Percentiles rank a stretch among this genome's conserved stretches.
These are phyloP conservation scores for Aplosporella prunicola DNA, from an alignment of 2,329 filamentous ascomycete species.

Conservation along the genomic window DNA sequence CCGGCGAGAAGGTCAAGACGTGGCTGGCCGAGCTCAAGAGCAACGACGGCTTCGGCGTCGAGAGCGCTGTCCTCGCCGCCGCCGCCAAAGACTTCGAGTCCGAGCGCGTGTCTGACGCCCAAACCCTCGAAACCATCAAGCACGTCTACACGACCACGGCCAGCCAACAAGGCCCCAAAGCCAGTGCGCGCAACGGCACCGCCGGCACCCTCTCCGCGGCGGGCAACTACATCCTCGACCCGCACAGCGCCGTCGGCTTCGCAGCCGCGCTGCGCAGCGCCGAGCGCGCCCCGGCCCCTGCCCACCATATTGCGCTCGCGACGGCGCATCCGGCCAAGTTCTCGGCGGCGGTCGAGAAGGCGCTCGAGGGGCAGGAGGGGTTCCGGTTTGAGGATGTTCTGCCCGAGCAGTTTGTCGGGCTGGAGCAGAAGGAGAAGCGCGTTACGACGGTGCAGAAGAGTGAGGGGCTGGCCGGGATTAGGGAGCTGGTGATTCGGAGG, in stretches of 20 bases:
- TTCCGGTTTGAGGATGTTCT: slow-evolving; percentile 74
- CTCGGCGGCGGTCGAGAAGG: slow-evolving; percentile 69
- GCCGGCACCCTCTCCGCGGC: slow-evolving; percentile 27
- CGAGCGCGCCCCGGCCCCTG: slow-evolving; percentile 38
- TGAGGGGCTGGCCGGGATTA: slow-evolving; percentile 61
- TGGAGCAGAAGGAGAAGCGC: slow-evolving; percentile 66
- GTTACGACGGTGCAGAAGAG: slow-evolving; percentile 57
- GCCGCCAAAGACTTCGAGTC: slow-evolving; percentile 72
- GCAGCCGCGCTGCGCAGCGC: slow-evolving; percentile 61
- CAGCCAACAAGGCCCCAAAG: slow-evolving; percentile 25
- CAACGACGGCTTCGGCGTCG: slow-evolving; percentile 74
- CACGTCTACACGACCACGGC: slow-evolving; percentile 39
- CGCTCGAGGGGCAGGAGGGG: slow-evolving; percentile 58
- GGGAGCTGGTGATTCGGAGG: slow-evolving; percentile 64
- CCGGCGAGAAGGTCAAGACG: slow-evolving; percentile 61
- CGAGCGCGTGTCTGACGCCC: slow-evolving; percentile 54
- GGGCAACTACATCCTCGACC: slow-evolving; percentile 72
- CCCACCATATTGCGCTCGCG: slow-evolving; percentile 70
- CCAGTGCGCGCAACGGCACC: slow-evolving; percentile 34
- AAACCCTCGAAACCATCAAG: slow-evolving; percentile 40
- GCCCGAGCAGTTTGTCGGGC: slow-evolving; percentile 69
- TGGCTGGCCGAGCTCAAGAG: slow-evolving; percentile 78
- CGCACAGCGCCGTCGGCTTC: slow-evolving; percentile 83
- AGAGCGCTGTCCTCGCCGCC: slow-evolving; percentile 58
- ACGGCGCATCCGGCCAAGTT: slow-evolving; percentile 98